Percentiles rank a stretch among this genome's conserved stretches.
phyloP scores from a whole-genome alignment of 2,329 filamentous ascomycete species.

The Fusarium equiseti region DNA sequence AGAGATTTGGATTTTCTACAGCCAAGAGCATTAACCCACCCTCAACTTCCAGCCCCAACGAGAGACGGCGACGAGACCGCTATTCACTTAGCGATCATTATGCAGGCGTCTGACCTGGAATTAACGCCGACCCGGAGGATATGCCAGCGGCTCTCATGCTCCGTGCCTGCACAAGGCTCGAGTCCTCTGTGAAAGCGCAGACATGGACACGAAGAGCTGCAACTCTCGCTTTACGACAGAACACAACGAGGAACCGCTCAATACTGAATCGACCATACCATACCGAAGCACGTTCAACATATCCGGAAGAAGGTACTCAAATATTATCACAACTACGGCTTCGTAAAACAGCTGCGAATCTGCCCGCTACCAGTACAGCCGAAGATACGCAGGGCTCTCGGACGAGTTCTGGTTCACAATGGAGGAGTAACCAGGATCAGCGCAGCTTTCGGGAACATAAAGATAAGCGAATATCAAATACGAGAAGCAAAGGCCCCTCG shows the following conservation, averaged over 20 bases:
- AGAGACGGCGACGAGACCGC: conserved; percentile 10
- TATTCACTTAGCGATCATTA: conserved; percentile 33
- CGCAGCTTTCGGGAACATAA: neutral
- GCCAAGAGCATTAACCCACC: conserved; percentile 7
- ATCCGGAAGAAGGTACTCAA: conserved; percentile 13
- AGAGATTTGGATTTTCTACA: conserved; percentile 24
- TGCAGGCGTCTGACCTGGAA: conserved; percentile 36
- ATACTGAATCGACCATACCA: conserved; percentile 29
- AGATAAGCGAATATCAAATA: neutral
- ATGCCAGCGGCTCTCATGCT: conserved; percentile 45
- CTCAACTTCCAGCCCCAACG: conserved; percentile 4
- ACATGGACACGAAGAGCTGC: conserved; percentile 35
- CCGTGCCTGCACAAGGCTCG: conserved; percentile 44
- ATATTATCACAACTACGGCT: conserved; percentile 38
- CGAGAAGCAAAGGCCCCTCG: neutral
- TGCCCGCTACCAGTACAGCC: conserved; percentile 2
- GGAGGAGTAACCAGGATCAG: neutral
- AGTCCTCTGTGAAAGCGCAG: conserved; percentile 28
- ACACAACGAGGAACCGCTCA: conserved; percentile 4
- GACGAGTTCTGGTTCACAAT: neutral
- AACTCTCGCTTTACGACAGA: conserved; percentile 28
- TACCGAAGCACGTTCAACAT: neutral
- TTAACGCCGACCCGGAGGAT: conserved; percentile 40
- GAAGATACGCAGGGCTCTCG: conserved; percentile 3
- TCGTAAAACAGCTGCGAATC: conserved; percentile 14